A percentile compares a stretch with the other conserved stretches of the same genome.
phyloP scores from a whole-genome alignment of 208 protist species.

The Kentomonas sorsogonicus region DNA sequence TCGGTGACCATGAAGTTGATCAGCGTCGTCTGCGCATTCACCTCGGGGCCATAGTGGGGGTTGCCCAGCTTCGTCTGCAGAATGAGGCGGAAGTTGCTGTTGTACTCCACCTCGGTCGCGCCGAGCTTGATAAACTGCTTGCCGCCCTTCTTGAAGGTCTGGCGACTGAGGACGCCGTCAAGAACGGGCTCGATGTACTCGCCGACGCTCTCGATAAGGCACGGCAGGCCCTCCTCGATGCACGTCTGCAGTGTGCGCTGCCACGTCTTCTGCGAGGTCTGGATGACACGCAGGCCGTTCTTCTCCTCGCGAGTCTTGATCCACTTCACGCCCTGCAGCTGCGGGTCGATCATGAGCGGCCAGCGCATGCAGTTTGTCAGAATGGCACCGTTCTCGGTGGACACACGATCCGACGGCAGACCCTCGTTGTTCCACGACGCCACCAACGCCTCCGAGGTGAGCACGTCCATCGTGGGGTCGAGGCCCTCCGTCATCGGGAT shows the following conservation, averaged over 20 bases:
- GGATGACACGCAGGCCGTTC: conserved; percentile 91
- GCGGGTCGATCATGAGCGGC: conserved; percentile 98
- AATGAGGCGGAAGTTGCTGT: conserved; percentile 94
- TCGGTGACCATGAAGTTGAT: conserved; percentile 99
- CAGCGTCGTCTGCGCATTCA: conserved; percentile 97
- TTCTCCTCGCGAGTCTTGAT: conserved; percentile 94
- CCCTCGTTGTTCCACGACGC: conserved; percentile 97
- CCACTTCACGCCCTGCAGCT: conserved; percentile 98
- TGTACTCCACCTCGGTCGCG: conserved; percentile 95
- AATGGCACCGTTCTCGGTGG: conserved; percentile 97
- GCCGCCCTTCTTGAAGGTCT: conserved; percentile 93
- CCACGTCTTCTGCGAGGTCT: conserved; percentile 90
- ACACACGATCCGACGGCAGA: conserved; percentile 95
- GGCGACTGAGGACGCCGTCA: conserved; percentile 94
- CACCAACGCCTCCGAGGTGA: conserved; percentile 88
- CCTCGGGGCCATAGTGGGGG: conserved; percentile 99
- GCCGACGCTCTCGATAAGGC: conserved; percentile 94
- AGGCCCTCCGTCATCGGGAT: conserved; percentile 94
- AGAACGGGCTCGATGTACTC: conserved; percentile 97
- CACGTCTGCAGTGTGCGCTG: conserved; percentile 89
- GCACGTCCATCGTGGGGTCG: conserved; percentile 90
- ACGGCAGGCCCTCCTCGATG: conserved; percentile 89
- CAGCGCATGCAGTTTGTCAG: conserved; percentile 95
- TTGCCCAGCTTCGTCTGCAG: conserved; percentile 98
- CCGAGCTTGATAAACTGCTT: conserved; percentile 93